Base-by-base conservation (phyloP, 1,139 yeast species). In the Candida neerlandica region DNA sequence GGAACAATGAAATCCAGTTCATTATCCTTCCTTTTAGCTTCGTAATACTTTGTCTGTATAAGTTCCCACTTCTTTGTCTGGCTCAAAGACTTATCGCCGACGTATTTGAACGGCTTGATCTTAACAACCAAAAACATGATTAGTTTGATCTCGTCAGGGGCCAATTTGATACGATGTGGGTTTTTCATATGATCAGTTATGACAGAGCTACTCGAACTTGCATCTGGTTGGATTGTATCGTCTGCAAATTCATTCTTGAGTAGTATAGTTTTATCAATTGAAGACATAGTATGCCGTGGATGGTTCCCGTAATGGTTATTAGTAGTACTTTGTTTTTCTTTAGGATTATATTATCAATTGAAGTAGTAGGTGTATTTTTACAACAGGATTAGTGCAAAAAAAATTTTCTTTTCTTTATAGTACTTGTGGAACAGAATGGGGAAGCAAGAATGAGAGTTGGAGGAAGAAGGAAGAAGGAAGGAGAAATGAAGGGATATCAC, bases 61-160 rank as follows among this genome's bases (percentile, higher is more conserved):
- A 63, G 44, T 49, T 67, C 70, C 77, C 77, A 71, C 51, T 71
- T 71, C 46, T 62, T 65, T 1, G 73, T 69, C 54, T 71, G 76
- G 41, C 65, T 62, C 23, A 66, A 51, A 7, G 65, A 57, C 29
- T 72, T 58, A 51, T 71, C 71, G 2, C 77, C 77, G 33, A 71
- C 64, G 49, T 70, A 71, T 49, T 71, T 71, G 55, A 71, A 71
- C 4, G 77, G 77, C 50, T 69, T 70, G 23, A 70, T 61, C 26
- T 63, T 58, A 14, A 66, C 60, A 11, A 70, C 70, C 39, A 71
- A 58, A 48, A 61, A 68, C 14, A 71, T 57, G 6, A 71, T 69
- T 15, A 71, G 55, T 49, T 60, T 59, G 14, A 71, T 65, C 50
- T 71, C 76, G 39, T 59, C 59, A 14, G 56, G 47, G 1, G 70